A percentile compares a stretch with the other conserved stretches of the same genome.
Conservation (phyloP, 306 rosid species). For the Vachellia collinsii region DNA sequence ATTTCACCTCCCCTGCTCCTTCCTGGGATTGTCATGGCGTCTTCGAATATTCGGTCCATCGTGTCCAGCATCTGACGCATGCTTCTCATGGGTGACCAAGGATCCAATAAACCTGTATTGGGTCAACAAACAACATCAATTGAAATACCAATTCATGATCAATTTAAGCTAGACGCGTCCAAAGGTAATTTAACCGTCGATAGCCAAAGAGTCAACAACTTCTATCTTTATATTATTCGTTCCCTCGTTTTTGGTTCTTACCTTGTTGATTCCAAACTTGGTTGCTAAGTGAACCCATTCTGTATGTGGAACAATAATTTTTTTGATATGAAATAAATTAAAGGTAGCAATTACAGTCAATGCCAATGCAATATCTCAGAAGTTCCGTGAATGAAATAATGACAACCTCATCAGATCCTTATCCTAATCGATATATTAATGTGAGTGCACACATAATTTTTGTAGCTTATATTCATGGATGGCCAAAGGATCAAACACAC, state of each 20-base stretch:
- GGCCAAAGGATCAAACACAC: neutral
- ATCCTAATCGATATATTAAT: neutral
- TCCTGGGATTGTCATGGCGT: constrained; percentile 51
- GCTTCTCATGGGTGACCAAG: constrained; percentile 75
- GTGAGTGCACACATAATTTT: neutral
- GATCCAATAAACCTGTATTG: constrained; percentile 65
- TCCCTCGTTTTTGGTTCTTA: neutral
- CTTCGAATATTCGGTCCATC: constrained; percentile 67
- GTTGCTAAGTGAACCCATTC: neutral
- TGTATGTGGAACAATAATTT: neutral
- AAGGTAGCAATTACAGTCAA: constrained; percentile 14
- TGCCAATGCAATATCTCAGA: neutral
- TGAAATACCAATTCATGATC: neutral
- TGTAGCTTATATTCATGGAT: neutral
- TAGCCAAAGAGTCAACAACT: neutral
- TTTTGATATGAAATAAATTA: neutral
- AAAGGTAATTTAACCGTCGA: neutral
- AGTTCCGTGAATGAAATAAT: neutral
- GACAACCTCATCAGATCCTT: too few species aligned
- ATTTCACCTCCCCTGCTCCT: constrained; percentile 49
- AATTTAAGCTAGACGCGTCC: neutral
- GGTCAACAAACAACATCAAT: neutral
- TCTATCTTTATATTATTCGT: neutral
- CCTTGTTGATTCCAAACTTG: constrained; percentile 22
- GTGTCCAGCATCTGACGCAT: constrained; percentile 83